Evolutionary conservation across 257 asterid species (phyloP).

Genomic region (Oldenlandia corymbosa): DNA sequence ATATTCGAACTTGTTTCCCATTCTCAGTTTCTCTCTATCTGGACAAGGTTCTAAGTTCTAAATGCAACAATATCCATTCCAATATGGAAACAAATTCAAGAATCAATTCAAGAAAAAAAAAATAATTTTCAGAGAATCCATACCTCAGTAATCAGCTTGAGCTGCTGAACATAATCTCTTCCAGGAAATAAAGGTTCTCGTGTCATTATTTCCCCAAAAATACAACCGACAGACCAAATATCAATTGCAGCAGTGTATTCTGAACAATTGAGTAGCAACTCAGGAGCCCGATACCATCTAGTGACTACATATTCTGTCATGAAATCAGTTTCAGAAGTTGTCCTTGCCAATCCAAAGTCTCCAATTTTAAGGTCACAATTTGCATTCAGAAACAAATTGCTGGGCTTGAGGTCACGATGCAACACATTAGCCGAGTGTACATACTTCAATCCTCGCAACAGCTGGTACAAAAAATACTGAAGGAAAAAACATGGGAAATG

Average conservation of each 20-base stretch:
- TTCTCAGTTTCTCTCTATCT: not conserved
- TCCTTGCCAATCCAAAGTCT: constrained; percentile 90
- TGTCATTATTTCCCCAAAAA: constrained; percentile 70
- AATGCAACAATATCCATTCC: not conserved
- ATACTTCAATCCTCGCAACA: constrained; percentile 73
- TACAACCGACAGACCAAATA: constrained; percentile 89
- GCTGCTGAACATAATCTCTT: constrained; percentile 77
- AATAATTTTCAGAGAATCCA: not conserved
- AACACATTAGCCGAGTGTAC: constrained; percentile 82
- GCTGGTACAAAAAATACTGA: constrained; percentile 84
- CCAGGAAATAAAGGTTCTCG: constrained; percentile 86
- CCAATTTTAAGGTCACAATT: constrained; percentile 79
- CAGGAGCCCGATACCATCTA: constrained; percentile 94
- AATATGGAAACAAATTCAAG: not conserved
- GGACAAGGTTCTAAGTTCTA: not conserved
- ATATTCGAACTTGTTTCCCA: not conserved
- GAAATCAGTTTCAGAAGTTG: constrained; percentile 80
- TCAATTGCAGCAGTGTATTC: constrained; percentile 88
- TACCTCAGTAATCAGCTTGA: constrained; percentile 87
- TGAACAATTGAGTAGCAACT: constrained; percentile 77
- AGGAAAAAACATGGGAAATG: constrained; percentile 13
- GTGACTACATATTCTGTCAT: constrained; percentile 95
- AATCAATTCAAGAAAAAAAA: not conserved
- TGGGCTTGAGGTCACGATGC: constrained; percentile 88
- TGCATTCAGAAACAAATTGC: constrained; percentile 72